Base-by-base conservation (phyloP, 164 flowering plant species). In the Berberis vulgaris region DNA sequence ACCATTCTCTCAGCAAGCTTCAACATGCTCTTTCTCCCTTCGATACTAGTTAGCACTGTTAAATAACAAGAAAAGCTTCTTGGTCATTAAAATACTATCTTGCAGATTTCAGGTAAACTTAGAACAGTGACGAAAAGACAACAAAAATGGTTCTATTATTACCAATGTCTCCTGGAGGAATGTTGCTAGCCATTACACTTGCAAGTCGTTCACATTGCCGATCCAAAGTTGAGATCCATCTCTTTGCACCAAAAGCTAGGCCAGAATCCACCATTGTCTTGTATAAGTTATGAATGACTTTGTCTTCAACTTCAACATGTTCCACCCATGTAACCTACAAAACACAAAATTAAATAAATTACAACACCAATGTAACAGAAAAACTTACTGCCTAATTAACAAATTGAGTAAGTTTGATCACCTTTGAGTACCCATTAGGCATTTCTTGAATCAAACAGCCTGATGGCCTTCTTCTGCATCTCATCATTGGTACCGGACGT, bases 1-100 rank as follows among this genome's bases (percentile, higher is more conserved):
- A 84, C 95, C 96, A 89, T 89, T 54, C 95, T 86, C 67, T 91
- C 95, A 38, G 96, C 95, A 66, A 89, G 77, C 71, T 91, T 89
- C 78, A 89, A 43, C 87, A 91, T 84, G 41, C 94, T 85, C 73
- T 84, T 88, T 73, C 91, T 87, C 49, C 96, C 97, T 67, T 83
- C 96, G 1, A 79, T 74, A 12, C 80, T 83, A 38, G 89, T 81
- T 69, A 88, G 81, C 46, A 88, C 97, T 90, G 62, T 40, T 12
- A 42, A 56, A 11, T 13, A 47, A 55, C 12, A 66, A 13, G 45
- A 4, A 11, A 12, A 61, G n/a, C 13, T 46, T 26, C 26, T 26
- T 26, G 26, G 0, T 26, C 26, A 26, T 26, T 26, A 26, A 26
- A 26, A 26, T 26, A 26, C 26, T 26, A 26, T 26, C 26, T 26